phyloP scores from a whole-genome alignment of 768 basidiomycete species.

The Pulveroboletus frians region DNA sequence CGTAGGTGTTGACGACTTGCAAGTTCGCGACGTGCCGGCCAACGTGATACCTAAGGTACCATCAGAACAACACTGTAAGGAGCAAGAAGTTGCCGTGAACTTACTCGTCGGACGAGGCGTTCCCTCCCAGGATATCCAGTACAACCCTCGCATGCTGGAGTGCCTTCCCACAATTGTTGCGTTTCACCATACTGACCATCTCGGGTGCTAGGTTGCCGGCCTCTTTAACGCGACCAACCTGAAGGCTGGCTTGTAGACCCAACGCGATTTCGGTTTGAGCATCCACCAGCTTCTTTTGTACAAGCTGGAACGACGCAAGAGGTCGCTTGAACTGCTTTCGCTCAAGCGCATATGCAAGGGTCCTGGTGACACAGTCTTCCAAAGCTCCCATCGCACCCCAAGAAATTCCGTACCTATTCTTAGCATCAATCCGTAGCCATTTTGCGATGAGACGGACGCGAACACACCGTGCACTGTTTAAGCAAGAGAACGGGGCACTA shows the following conservation, averaged over 20 bases:
- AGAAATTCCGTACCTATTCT: slow-evolving; percentile 69
- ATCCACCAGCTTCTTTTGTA: slow-evolving; percentile 95
- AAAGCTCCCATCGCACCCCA: slow-evolving; percentile 97
- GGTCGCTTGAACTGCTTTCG: slow-evolving; percentile 87
- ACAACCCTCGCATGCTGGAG: slow-evolving; percentile 74
- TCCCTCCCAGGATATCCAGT: slow-evolving; percentile 90
- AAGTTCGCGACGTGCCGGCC: slow-evolving; percentile 93
- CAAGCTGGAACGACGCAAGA: slow-evolving; percentile 91
- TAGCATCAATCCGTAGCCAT: neutral
- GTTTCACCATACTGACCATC: slow-evolving; percentile 93
- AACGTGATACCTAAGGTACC: slow-evolving; percentile 68
- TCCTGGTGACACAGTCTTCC: slow-evolving; percentile 79
- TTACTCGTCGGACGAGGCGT: slow-evolving; percentile 89
- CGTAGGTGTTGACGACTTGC: slow-evolving; percentile 95
- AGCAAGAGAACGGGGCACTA: slow-evolving; percentile 82
- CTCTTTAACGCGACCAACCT: slow-evolving; percentile 87
- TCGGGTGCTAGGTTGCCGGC: slow-evolving; percentile 67
- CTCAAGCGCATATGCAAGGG: slow-evolving; percentile 82
- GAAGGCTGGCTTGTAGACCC: slow-evolving; percentile 69
- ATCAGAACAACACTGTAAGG: neutral
- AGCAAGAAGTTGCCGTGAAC: slow-evolving; percentile 16
- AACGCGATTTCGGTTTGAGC: slow-evolving; percentile 83
- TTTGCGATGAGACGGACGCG: neutral
- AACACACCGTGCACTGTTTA: slow-evolving; percentile 76
- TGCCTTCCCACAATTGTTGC: slow-evolving; percentile 95